Base-by-base conservation (phyloP, 2,329 filamentous ascomycete species). In the Aspergillus hortae region DNA sequence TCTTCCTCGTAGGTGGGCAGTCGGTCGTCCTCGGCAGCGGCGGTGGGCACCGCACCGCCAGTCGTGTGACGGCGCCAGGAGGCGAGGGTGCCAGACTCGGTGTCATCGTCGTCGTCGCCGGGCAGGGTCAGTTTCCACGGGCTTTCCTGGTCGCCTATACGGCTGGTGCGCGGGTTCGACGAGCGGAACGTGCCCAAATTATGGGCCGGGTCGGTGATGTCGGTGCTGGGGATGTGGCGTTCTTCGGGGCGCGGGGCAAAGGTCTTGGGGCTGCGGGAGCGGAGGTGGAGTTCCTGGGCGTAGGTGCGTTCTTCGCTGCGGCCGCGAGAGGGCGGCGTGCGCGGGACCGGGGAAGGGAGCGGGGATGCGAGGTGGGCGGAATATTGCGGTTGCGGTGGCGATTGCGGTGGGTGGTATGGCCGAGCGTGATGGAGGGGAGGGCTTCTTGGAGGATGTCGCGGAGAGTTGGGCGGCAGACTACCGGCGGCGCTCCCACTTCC, bases 61-160 rank as follows among this genome's bases (percentile, higher is more conserved):
- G 45, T 55, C 4, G 56, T 57, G 17, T 52, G 48, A 30, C 42
- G 53, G 19, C 47, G 46, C 51, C 54, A 55, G 44, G 47, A 43
- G 38, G 44, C 15, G 15, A 41, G 40, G 27, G 45, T 25, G 23
- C 33, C 25, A 19, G 10, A 25, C 4, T 30, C 27, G 27, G 6
- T 44, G 7, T 58, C 56, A 40, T 58, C 56, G 43, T 58, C 48
- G 4, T 58, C 49, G n/a, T 56, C 56, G 2, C 66, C 64, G 2
- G 70, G 68, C 5, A 73, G 57, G 2, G 56, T 65, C 44, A 73
- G 66, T 12, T 63, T 66, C 60, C 66, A 73, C 3, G 70, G 70
- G 7, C 61, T 57, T 51, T 72, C 68, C 53, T 73, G 70, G 51
- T 70, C 67, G 11, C 65, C 67, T 35, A 63, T 51, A 12, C 68